A percentile compares a stretch with the other conserved stretches of the same genome.
These are phyloP conservation scores for Starmerella gropengiesseri DNA, from an alignment of 805 yeast species.

Conservation along the genomic window DNA sequence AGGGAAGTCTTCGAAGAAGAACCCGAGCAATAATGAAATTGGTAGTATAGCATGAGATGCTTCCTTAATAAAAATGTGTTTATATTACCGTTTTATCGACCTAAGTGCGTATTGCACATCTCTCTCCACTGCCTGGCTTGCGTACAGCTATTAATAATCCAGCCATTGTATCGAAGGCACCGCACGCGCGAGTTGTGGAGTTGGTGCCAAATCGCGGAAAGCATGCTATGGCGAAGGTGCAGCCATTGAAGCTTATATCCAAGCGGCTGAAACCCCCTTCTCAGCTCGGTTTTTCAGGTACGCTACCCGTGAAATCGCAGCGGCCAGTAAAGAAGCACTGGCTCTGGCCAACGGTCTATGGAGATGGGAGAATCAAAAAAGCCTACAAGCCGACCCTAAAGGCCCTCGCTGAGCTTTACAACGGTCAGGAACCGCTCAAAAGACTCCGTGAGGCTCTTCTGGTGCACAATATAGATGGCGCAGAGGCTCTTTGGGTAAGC, in stretches of 20 bases:
- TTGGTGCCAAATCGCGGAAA: background rate
- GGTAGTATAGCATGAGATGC: too few relatives aligned
- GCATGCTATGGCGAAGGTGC: slow-evolving; percentile 2
- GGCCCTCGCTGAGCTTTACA: slow-evolving; percentile 2
- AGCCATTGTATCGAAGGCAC: too few relatives aligned
- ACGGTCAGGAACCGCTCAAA: background rate
- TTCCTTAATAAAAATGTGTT: too few relatives aligned
- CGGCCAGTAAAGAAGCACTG: slow-evolving; percentile 6
- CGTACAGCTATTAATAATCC: too few relatives aligned
- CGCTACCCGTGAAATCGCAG: background rate
- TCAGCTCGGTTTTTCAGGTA: background rate
- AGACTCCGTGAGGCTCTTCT: slow-evolving; percentile 2
- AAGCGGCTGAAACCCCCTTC: background rate
- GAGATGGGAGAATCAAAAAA: background rate
- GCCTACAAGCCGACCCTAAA: slow-evolving; percentile 3
- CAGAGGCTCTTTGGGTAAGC: slow-evolving; percentile 4
- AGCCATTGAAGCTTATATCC: slow-evolving; percentile 5
- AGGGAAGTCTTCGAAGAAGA: slow-evolving; percentile 9
- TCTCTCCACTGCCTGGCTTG: too few relatives aligned
- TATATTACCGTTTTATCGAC: too few relatives aligned
- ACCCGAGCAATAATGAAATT: too few relatives aligned
- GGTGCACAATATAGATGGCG: background rate
- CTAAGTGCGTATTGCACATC: too few relatives aligned
- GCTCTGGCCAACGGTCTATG: slow-evolving; percentile 12
- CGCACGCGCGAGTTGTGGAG: too few relatives aligned